Conservation (phyloP, 2,329 filamentous ascomycete genomes). For the Gnomoniopsis smithogilvyi region DNA sequence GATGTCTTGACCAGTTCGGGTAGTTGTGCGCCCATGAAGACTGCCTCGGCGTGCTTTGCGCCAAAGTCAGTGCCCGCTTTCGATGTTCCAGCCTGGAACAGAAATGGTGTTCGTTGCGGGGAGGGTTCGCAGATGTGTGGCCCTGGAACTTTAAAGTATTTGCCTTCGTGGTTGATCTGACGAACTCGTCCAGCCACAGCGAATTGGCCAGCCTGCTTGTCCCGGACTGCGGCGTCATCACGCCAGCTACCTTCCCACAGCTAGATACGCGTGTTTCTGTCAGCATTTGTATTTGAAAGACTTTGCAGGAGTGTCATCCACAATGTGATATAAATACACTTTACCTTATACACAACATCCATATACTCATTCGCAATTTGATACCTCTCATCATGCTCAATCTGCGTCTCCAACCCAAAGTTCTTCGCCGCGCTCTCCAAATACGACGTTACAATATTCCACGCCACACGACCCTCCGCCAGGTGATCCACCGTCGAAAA, state of each 20-base stretch:
- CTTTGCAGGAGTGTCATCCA: no score
- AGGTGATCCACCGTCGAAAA: conserved; percentile 68
- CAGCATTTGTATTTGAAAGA: no score
- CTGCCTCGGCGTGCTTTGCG: conserved; percentile 10
- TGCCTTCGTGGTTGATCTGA: neutral
- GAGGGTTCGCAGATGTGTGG: conserved; percentile 10
- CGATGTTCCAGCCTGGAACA: conserved; percentile 11
- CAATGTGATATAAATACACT: no score
- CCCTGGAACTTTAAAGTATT: conserved; percentile 11
- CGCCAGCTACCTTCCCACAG: conserved; percentile 31
- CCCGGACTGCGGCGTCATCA: neutral
- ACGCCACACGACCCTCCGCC: conserved; percentile 57
- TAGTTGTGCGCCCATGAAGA: conserved; percentile 7
- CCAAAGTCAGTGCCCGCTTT: conserved; percentile 8
- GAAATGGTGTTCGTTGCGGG: conserved; percentile 12
- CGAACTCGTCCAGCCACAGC: neutral
- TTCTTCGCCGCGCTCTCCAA: conserved; percentile 69
- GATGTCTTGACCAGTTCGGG: neutral
- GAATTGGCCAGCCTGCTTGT: neutral
- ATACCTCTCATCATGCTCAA: conserved; percentile 63
- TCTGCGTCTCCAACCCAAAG: conserved; percentile 42
- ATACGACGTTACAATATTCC: conserved; percentile 69
- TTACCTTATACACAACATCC: conserved; percentile 60
- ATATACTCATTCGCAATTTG: conserved; percentile 62
- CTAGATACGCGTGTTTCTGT: no score